Evolutionary conservation across 2,329 filamentous ascomycete genomes (phyloP).

Genomic region (Sphaerostilbella broomeana): DNA sequence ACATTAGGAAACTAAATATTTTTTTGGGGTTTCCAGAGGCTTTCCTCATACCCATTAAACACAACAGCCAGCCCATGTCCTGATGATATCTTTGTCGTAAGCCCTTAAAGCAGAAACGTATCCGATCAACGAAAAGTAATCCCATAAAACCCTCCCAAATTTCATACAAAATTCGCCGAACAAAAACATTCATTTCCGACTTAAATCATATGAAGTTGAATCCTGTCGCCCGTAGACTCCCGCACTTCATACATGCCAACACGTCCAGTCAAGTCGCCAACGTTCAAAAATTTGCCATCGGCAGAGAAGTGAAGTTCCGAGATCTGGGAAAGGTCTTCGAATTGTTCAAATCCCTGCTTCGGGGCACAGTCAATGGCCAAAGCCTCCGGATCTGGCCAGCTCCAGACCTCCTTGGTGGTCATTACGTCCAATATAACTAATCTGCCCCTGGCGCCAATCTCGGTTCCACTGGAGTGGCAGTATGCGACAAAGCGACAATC

Average conservation of each 20-base stretch:
- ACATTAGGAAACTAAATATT: no score
- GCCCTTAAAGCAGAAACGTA: neutral
- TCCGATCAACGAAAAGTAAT: conserved; percentile 6
- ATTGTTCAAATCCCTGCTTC: conserved; percentile 23
- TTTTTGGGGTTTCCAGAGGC: no score
- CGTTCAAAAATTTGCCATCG: conserved; percentile 30
- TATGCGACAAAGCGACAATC: conserved; percentile 36
- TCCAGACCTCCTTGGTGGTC: conserved; percentile 32
- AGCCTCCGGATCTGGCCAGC: conserved; percentile 29
- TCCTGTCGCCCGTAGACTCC: conserved; percentile 17
- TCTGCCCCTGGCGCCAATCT: conserved; percentile 26
- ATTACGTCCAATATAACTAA: conserved; percentile 33
- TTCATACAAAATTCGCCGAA: neutral
- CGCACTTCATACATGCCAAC: conserved; percentile 32
- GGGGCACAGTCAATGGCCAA: conserved; percentile 19
- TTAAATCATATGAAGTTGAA: conserved; percentile 13
- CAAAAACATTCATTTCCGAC: neutral
- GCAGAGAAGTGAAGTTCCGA: conserved; percentile 34
- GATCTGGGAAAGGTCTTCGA: conserved; percentile 29
- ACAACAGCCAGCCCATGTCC: neutral
- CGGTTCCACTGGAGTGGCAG: conserved; percentile 30
- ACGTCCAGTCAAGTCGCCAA: conserved; percentile 29
- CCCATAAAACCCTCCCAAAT: conserved; percentile 4
- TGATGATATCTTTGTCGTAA: no score
- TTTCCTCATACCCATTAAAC: no score